Conservation (phyloP, 78 protist species). For the Polysphondylium violaceum region DNA sequence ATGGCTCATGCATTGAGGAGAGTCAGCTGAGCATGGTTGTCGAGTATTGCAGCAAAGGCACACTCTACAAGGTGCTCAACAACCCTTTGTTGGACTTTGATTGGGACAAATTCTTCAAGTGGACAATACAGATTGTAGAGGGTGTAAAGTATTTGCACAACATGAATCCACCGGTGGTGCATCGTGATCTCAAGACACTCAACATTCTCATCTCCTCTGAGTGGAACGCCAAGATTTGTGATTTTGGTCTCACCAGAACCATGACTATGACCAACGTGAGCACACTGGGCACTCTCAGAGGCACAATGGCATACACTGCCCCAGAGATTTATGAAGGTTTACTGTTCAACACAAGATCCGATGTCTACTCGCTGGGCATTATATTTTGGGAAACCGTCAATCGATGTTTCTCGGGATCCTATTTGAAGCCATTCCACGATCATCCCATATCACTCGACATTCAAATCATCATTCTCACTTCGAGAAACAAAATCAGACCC, state of each 20-base stretch:
- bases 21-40: slow-evolving; percentile 78
- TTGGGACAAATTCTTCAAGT: slow-evolving; percentile 75
- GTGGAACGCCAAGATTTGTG: slow-evolving; percentile 83
- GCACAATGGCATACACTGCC: slow-evolving; percentile 83
- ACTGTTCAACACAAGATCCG: slow-evolving; percentile 69
- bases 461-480: slow-evolving; percentile 68
- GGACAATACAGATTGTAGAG: slow-evolving; percentile 75
- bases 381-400: slow-evolving; percentile 73
- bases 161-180: slow-evolving; percentile 81
- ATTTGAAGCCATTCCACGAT: slow-evolving; percentile 73
- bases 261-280: slow-evolving; percentile 77
- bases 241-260: slow-evolving; percentile 85
- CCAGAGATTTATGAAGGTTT: slow-evolving; percentile 82
- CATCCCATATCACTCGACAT: slow-evolving; percentile 74
- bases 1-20: slow-evolving; percentile 66
- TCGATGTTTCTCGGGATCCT: slow-evolving; percentile 46
- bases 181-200: slow-evolving; percentile 81
- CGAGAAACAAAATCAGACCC: slow-evolving; percentile 73
- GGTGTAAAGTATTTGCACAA: slow-evolving; percentile 70
- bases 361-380: slow-evolving; percentile 79
- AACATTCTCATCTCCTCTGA: slow-evolving; percentile 47
- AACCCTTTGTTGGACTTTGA: slow-evolving; percentile 30
- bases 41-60: slow-evolving; percentile 82
- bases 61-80: slow-evolving; percentile 67
- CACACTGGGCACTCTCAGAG: slow-evolving; percentile 73